Percentiles rank a stretch among this genome's conserved stretches.
These are phyloP conservation scores for Polyrhizophydium stewartii DNA, from an alignment of 371 early-diverging fungal species.

Conservation along the genomic window DNA sequence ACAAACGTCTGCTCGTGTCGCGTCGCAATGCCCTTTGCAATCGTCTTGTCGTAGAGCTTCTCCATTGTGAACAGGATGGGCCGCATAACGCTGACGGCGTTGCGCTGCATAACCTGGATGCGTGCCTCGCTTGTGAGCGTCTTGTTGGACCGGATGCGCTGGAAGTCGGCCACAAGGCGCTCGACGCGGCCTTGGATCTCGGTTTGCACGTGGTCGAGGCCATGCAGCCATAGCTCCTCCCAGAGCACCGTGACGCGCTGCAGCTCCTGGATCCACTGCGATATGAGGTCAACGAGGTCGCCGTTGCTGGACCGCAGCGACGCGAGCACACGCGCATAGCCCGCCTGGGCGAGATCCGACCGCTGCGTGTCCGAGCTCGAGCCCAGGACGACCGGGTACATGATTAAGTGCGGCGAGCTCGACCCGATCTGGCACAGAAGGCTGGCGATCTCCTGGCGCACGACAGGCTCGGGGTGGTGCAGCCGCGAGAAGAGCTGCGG, in stretches of 20 bases:
- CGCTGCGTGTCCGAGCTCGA: slow-evolving; percentile 39
- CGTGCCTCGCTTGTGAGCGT: slow-evolving; percentile 37
- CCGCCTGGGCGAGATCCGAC: slow-evolving; percentile 3
- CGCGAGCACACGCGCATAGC: slow-evolving; percentile 2
- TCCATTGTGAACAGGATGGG: slow-evolving; percentile 57
- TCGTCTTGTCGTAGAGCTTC: slow-evolving; percentile 41
- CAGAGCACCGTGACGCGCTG: slow-evolving; percentile 72
- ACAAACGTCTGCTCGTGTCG: slow-evolving; percentile 68
- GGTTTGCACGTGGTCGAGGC: slow-evolving; percentile 58
- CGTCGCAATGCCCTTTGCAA: slow-evolving; percentile 36
- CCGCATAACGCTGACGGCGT: slow-evolving; percentile 52
- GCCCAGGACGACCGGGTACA: slow-evolving; percentile 69
- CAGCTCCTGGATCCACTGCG: slow-evolving; percentile 60
- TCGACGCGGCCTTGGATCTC: slow-evolving; percentile 55
- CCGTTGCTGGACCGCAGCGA: slow-evolving; percentile 40
- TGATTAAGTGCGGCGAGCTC: slow-evolving; percentile 58
- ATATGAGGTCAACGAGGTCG: slow-evolving; percentile 54
- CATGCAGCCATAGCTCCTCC: slow-evolving; percentile 78
- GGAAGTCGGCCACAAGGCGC: slow-evolving; percentile 51
- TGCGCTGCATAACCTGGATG: slow-evolving; percentile 46
- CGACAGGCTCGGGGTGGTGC: slow-evolving; percentile 59
- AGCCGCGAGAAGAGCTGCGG: slow-evolving; percentile 77
- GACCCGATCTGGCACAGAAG: slow-evolving; percentile 57
- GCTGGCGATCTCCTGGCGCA: slow-evolving; percentile 45
- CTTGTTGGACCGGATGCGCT: slow-evolving; percentile 42